Evolutionary conservation across 2,329 filamentous ascomycete species (phyloP), one percentile per base, ranked within the genome.

Genomic region (Hypomyces rosellus): DNA sequence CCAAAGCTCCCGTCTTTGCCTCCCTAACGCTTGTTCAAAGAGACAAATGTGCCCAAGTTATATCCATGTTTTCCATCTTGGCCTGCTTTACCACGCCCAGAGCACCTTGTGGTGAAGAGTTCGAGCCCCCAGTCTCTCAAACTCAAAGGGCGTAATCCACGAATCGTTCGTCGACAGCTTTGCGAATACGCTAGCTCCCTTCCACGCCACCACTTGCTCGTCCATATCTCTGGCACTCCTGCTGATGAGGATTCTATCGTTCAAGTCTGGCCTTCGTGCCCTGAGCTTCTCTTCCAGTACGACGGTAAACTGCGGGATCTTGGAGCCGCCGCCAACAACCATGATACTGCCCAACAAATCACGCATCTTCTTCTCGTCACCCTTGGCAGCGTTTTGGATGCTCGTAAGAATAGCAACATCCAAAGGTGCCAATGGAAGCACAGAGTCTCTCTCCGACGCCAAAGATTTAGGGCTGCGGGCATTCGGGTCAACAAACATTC

Each of bases 151-250:
- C 13, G 85, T 86, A 63, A 97, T 89, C 93, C 93, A 99, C 61
- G 87, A 93, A 67, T 99, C 93, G 69, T 97, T 97, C 14, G 89
- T 91, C 42, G 84, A 81, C 59, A 97, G 73, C 71, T 95, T 90
- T 3, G 89, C 91, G 74, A 96, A 99, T 14, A 99, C 91, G 65
- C 90, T 96, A 1, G 89, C 93, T 4, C 93, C 93, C 77, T 99
- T 99, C 93, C 93, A 99, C 8, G 86, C 85, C 48, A 97, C 87
- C n/a, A 97, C 91, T 69, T 96, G 90, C 53, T 93, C 89, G 69
- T 99, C 93, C 73, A 99, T 86, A 61, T 99, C 93, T 61, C 92
- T 78, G 0, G 93, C 93, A 77, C 77, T 93, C 54, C 77, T 74
- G 54, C 80, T 82, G 47, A 85, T 81, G 20, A 84, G 69, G 54